These are phyloP conservation scores for Linnemannia zychae DNA, from an alignment of 192 early-diverging fungal genomes.

Conservation along the genomic window DNA sequence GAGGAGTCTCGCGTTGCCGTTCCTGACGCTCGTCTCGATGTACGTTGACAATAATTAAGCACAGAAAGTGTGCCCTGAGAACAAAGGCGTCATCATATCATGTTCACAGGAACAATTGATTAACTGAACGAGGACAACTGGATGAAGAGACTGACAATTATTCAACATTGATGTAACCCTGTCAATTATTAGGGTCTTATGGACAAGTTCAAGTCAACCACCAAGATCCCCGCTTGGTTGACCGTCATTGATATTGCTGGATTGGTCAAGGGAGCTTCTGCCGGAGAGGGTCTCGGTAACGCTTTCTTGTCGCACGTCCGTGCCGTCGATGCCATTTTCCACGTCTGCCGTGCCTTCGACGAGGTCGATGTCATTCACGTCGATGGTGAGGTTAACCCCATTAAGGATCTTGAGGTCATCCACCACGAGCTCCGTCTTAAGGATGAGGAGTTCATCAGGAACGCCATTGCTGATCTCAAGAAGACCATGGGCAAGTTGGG, in stretches of 20 bases:
- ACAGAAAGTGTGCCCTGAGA: background rate
- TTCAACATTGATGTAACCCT: background rate
- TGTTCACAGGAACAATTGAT: background rate
- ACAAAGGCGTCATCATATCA: background rate
- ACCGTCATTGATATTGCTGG: conserved; percentile 98
- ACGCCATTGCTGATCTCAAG: conserved; percentile 76
- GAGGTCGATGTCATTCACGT: conserved; percentile 96
- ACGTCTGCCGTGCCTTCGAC: conserved; percentile 90
- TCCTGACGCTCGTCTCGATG: conserved; percentile 91
- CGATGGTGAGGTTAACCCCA: conserved; percentile 90
- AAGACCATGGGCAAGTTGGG: conserved; percentile 81
- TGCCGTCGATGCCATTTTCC: conserved; percentile 88
- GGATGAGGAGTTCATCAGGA: conserved; percentile 88
- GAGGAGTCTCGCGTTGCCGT: conserved; percentile 92
- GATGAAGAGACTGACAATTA: background rate
- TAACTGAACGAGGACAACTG: background rate
- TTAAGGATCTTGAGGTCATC: conserved; percentile 95
- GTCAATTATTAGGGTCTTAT: conserved; percentile 14
- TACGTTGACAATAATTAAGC: conserved; percentile 62
- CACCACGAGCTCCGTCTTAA: conserved; percentile 95
- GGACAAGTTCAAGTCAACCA: conserved; percentile 74
- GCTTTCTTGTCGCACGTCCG: conserved; percentile 95
- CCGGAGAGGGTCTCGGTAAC: conserved; percentile 89
- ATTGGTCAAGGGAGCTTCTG: conserved; percentile 91
- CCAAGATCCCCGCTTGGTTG: conserved; percentile 82